Evolutionary conservation across 176 grass and related monocot genomes (phyloP).

Genomic region (Raddia guianensis): DNA sequence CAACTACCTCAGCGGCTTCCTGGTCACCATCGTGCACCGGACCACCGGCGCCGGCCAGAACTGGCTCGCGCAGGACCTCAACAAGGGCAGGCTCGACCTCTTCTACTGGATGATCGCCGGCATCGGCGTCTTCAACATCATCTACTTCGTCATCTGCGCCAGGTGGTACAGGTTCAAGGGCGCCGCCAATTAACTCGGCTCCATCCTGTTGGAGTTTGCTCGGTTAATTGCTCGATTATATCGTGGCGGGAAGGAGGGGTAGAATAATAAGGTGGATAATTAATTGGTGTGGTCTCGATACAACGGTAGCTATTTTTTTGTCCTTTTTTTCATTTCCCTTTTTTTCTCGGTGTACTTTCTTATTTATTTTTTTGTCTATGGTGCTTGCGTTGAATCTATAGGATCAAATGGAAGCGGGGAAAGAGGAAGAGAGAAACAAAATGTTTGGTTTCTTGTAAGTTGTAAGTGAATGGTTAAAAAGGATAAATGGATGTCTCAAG

Average conservation of each 20-base stretch:
- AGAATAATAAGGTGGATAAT: slow-evolving; percentile 34
- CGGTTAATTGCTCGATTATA: slow-evolving; percentile 13
- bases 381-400: slow-evolving; percentile 24
- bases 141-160: slow-evolving; percentile 80
- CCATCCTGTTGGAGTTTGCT: background rate
- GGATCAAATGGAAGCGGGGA: slow-evolving; percentile 19
- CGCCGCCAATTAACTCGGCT: slow-evolving; percentile 6
- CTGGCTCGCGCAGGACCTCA: slow-evolving; percentile 91
- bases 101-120: slow-evolving; percentile 86
- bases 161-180: slow-evolving; percentile 98
- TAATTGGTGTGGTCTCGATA: slow-evolving; percentile 36
- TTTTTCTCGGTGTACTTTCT: background rate
- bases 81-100: slow-evolving; percentile 78
- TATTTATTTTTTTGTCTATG: slow-evolving; percentile 12
- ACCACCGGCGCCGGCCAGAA: slow-evolving; percentile 49
- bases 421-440: slow-evolving; percentile 40
- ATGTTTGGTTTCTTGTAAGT: slow-evolving; percentile 52
- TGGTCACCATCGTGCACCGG: slow-evolving; percentile 69
- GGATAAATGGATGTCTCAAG: slow-evolving; percentile 27
- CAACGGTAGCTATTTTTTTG: slow-evolving; percentile 19
- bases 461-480: slow-evolving; percentile 41
- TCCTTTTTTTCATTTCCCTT: background rate
- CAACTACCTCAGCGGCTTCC: slow-evolving; percentile 86
- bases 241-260: background rate
- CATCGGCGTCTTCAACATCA: slow-evolving; percentile 80